Conservation (phyloP, 2,329 filamentous ascomycete genomes). For the Gremmenia infestans region DNA sequence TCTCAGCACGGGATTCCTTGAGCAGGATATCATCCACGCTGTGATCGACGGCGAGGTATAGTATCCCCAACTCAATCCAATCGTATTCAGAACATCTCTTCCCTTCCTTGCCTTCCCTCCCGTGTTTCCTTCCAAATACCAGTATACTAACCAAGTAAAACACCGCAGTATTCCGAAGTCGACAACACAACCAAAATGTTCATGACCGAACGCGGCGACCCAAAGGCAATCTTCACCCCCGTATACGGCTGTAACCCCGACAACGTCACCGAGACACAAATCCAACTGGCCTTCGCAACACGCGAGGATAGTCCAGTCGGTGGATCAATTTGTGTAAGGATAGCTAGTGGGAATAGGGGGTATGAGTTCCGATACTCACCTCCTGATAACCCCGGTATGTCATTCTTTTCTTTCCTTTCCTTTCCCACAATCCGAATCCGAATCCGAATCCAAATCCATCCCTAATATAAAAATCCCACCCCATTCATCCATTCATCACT, state of each 20-base stretch:
- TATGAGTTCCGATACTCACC: conserved; percentile 42
- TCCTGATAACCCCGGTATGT: conserved; percentile 34
- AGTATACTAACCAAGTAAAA: background rate
- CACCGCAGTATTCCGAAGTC: conserved; percentile 34
- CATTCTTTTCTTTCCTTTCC: background rate
- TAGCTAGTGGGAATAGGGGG: conserved; percentile 30
- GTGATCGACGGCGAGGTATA: conserved; percentile 42
- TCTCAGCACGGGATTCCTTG: conserved; percentile 36
- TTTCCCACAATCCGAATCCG: no score
- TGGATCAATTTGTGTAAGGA: conserved; percentile 38
- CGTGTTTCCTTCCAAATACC: background rate
- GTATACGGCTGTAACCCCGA: conserved; percentile 39
- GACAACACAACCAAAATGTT: conserved; percentile 46
- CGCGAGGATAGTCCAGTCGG: conserved; percentile 25
- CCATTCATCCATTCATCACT: background rate
- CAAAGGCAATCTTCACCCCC: conserved; percentile 38
- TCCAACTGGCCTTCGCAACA: conserved; percentile 33
- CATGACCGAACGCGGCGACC: conserved; percentile 41
- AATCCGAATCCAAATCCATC: no score
- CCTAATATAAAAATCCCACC: background rate
- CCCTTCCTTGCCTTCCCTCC: background rate
- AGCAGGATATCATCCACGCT: conserved; percentile 30
- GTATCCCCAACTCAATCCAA: background rate
- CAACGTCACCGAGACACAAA: conserved; percentile 36
- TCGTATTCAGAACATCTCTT: no score